A percentile compares a stretch with the other conserved stretches of the same genome.
These are phyloP conservation scores for Podaxis pistillaris DNA, from an alignment of 768 basidiomycete genomes.

Conservation along the genomic window DNA sequence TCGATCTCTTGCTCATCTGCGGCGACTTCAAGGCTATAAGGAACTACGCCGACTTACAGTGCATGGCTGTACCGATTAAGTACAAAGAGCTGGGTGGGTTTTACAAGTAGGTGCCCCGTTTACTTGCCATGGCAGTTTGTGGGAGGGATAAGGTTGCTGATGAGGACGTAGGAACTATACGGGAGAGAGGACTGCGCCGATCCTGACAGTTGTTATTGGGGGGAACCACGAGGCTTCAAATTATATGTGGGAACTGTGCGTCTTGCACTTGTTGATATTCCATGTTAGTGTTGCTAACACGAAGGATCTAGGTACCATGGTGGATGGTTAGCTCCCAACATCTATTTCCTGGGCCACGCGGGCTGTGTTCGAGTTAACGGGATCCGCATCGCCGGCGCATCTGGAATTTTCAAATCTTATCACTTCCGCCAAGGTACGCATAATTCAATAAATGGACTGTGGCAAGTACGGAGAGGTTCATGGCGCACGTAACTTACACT, in stretches of 20 bases:
- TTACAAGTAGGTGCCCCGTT: conserved; percentile 53
- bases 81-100: conserved; percentile 85
- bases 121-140: background rate
- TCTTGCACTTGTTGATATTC: conserved; percentile 9
- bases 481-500: background rate
- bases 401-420: conserved; percentile 83
- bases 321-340: conserved; percentile 95
- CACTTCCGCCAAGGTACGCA: conserved; percentile 68
- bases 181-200: conserved; percentile 75
- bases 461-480: background rate
- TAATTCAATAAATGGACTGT: background rate
- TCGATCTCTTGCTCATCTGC: conserved; percentile 88
- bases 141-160: background rate
- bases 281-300: background rate
- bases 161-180: conserved; percentile 73
- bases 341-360: conserved; percentile 93
- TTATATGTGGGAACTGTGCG: conserved; percentile 94
- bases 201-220: conserved; percentile 91
- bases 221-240: conserved; percentile 98
- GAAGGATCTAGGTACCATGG: conserved; percentile 74
- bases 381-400: conserved; percentile 85
- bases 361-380: conserved; percentile 89
- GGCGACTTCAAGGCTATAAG: conserved; percentile 96
- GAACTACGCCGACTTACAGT: conserved; percentile 79
- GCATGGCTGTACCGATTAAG: conserved; percentile 90